Evolutionary conservation across 176 grass and related monocot genomes (phyloP), one percentile per base, ranked within the genome.

Genomic region (Pharus latifolius): DNA sequence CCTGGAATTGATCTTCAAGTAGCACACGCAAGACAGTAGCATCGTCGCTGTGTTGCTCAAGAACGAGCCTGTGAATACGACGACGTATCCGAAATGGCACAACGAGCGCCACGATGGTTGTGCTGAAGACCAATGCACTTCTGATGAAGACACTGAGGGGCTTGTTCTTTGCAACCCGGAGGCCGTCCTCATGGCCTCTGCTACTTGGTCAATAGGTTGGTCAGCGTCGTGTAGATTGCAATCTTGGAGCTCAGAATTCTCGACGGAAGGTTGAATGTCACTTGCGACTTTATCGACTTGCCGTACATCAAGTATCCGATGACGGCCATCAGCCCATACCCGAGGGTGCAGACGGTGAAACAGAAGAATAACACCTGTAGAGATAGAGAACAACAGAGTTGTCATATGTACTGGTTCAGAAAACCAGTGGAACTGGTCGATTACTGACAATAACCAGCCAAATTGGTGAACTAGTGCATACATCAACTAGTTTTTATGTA

Each of bases 301-400:
- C 84, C 84, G 52, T 81, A 87, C 84, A 87, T 87, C 54, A 77
- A 23, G 66, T 87, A 87, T 56, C 84, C 84, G 1, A 72, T 7
- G 13, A 77, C n/a, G 4, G 78, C 78, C 72, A 81, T 87, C 6
- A 81, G 8, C 20, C 63, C 84, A 9, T 87, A 87, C 16, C 58
- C 80, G 9, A 87, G 2, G 22, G 78, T 60, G 64, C 63, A 70
- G 11, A 81, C 9, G 41, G 16, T n/a, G 30, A 87, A 87, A 25
- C 65, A 77, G 16, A 70, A 16, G 23, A 77, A 17, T 27, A 87
- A 53, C 30, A 87, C 84, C 84, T 87, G 46, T 47, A 72, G 25
- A 41, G 12, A 60, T 59, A 15, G 25, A 10, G 16, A 57, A 48
- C 37, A 16, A n/a, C n/a, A n/a, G n/a, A n/a, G n/a, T n/a, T n/a